Conservation (phyloP, 1,284 basidiomycete species). For the Papiliotrema laurentii region DNA sequence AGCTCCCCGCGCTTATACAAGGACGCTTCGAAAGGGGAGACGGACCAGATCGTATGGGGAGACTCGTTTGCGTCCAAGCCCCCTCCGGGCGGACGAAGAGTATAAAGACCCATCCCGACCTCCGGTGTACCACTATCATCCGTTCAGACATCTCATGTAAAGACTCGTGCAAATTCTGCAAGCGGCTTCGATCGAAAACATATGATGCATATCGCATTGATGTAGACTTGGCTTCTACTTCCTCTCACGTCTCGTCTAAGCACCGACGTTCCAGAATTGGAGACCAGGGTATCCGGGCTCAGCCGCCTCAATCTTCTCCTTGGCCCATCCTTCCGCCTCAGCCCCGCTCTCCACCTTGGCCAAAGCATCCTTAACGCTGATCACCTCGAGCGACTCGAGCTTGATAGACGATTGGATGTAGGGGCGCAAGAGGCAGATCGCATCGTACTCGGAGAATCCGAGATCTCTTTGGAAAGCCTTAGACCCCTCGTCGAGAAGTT, state of each 20-base stretch:
- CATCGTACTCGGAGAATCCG: conserved; percentile 79
- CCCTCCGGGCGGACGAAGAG: conserved; percentile 7
- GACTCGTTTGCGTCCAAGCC: conserved; percentile 16
- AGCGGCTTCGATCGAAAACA: no score
- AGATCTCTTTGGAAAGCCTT: conserved; percentile 82
- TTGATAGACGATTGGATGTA: conserved; percentile 82
- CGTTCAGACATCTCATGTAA: no score
- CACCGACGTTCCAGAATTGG: conserved; percentile 61
- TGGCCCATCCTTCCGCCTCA: conserved; percentile 38
- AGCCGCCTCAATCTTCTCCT: conserved; percentile 62
- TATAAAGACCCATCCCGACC: background rate
- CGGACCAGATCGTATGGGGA: conserved; percentile 32
- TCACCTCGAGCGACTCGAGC: conserved; percentile 66
- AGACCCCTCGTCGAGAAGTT: conserved; percentile 71
- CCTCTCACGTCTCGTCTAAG: background rate
- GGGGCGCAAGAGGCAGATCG: conserved; percentile 65
- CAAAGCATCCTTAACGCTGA: conserved; percentile 64
- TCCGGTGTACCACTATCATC: no score
- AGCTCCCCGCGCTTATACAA: no score
- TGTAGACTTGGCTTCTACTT: background rate
- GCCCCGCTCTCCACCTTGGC: conserved; percentile 27
- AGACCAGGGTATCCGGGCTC: conserved; percentile 84
- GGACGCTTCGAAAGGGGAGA: conserved; percentile 17
- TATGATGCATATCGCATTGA: background rate
- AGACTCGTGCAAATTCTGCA: no score